A percentile compares a stretch with the other conserved stretches of the same genome.
These are phyloP conservation scores for Ceratobasidium sp. DNA, from an alignment of 1,284 basidiomycete species.

Conservation along the genomic window DNA sequence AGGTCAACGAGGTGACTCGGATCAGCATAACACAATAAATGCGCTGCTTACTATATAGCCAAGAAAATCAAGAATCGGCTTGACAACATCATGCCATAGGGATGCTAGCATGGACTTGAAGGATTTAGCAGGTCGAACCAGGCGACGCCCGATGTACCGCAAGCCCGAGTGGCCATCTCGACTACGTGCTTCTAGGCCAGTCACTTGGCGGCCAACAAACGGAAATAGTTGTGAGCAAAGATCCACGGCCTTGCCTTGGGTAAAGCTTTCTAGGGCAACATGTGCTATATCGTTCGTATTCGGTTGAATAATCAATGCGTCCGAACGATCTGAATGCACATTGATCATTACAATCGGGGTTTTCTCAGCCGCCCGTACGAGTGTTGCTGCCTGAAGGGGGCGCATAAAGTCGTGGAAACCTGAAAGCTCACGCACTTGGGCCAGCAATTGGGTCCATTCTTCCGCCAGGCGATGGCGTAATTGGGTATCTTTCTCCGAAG, in stretches of 20 bases:
- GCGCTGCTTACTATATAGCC: background rate
- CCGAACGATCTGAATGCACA: conserved; percentile 10
- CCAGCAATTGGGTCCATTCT: too few relatives aligned
- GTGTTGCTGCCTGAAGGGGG: background rate
- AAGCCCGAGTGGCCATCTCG: too few relatives aligned
- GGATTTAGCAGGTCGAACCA: background rate
- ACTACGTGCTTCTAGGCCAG: background rate
- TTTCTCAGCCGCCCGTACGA: conserved; percentile 2
- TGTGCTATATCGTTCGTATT: conserved; percentile 6
- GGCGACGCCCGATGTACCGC: background rate
- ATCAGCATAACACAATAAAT: background rate
- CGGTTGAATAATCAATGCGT: conserved; percentile 29
- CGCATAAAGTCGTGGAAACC: conserved; percentile 36
- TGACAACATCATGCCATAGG: conserved; percentile 28
- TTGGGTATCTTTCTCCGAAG: background rate
- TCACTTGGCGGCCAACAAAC: background rate
- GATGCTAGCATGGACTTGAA: conserved; percentile 1
- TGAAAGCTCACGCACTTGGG: conserved; percentile 23
- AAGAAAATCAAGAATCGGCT: conserved; percentile 16
- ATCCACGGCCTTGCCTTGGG: background rate
- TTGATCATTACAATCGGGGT: conserved; percentile 40
- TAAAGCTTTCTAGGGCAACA: conserved; percentile 18
- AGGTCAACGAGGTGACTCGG: background rate
- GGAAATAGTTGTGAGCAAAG: background rate
- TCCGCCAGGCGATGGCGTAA: background rate